phyloP scores from a whole-genome alignment of 1,139 yeast species.

The Zhuliangozyma parablackwelliae region DNA sequence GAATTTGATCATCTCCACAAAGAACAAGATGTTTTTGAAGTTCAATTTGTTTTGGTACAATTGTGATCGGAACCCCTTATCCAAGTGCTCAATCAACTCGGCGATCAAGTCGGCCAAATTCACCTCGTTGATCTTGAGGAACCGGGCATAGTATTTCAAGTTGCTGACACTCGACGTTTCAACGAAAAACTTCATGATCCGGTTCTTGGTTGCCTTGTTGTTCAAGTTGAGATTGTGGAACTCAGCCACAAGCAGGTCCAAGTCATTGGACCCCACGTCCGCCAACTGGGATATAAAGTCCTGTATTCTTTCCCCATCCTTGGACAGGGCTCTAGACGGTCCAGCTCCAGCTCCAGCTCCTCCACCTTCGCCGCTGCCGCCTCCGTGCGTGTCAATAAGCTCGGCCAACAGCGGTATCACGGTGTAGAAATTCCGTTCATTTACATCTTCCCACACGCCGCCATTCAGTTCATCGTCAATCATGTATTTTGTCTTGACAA shows the following conservation, averaged over 20 bases:
- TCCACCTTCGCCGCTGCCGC: conserved; percentile 5
- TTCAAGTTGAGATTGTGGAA: conserved; percentile 52
- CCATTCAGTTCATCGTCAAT: conserved; percentile 23
- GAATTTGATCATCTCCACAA: conserved; percentile 75
- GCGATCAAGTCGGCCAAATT: conserved; percentile 50
- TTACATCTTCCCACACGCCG: conserved; percentile 64
- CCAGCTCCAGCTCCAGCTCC: too few relatives aligned
- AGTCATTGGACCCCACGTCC: conserved; percentile 39
- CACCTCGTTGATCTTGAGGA: conserved; percentile 56
- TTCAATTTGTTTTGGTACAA: conserved; percentile 49
- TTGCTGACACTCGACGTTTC: conserved; percentile 44
- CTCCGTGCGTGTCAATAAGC: conserved; percentile 23
- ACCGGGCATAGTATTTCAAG: conserved; percentile 55
- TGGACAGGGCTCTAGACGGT: neutral
- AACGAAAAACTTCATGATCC: conserved; percentile 54
- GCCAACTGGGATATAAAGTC: conserved; percentile 45
- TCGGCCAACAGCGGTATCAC: conserved; percentile 25
- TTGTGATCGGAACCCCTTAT: conserved; percentile 57
- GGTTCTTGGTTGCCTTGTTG: conserved; percentile 69
- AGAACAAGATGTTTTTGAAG: conserved; percentile 56
- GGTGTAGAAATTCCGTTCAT: conserved; percentile 58
- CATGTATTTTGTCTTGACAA: conserved; percentile 17
- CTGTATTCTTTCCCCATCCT: conserved; percentile 44
- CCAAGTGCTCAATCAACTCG: conserved; percentile 54
- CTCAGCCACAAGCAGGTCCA: conserved; percentile 54